Evolutionary conservation across 2,329 filamentous ascomycete genomes (phyloP), one percentile per base, ranked within the genome.

Genomic region (Colletotrichum cordylinicola): DNA sequence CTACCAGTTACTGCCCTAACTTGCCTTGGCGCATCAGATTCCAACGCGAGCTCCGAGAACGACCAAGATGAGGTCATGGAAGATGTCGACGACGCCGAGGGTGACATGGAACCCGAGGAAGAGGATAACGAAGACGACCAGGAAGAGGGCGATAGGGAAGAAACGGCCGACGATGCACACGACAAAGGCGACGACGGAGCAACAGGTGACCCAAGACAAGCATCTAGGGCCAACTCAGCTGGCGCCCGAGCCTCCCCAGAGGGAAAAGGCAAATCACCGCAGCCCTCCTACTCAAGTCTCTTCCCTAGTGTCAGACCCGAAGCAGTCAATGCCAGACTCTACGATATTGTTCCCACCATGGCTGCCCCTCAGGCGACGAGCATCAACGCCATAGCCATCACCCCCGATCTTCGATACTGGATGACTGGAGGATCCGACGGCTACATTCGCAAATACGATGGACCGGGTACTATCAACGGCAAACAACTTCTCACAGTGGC

Each of bases 311-410:
- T 96, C n/a, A 92, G 94, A 1, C 89, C 93, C 13, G 96, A 98
- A 81, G 94, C 93, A n/a, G 87, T 98, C 66, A 93, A 90, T 2
- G 96, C 97, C 16, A 87, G 90, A 55, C 91, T 94, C 3, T 99
- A 98, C 87, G 97, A 99, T 83, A 98, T 99, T 76, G 94, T 98
- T 2, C 97, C 97, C 2, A 98, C 97, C 27, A 98, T 98, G 86
- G 97, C 97, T 3, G 97, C 97, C 4, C 97, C 97, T 1, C 96
- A 98, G 83, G 94, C 95, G 77, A 99, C 97, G 4, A 98, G 96
- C 69, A 95, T 99, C 85, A 99, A 99, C 82, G 94, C 96, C 12
- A 91, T 99, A 74, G 93, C 96, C 29, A 93, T 97, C 37, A 99
- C 97, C 0, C 96, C 96, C 3, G 97, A 99, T 84, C 93, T 98